Evolutionary conservation across 2,329 filamentous ascomycete genomes (phyloP), one percentile per base, ranked within the genome.

Genomic region (Phialemoniopsis sp.): DNA sequence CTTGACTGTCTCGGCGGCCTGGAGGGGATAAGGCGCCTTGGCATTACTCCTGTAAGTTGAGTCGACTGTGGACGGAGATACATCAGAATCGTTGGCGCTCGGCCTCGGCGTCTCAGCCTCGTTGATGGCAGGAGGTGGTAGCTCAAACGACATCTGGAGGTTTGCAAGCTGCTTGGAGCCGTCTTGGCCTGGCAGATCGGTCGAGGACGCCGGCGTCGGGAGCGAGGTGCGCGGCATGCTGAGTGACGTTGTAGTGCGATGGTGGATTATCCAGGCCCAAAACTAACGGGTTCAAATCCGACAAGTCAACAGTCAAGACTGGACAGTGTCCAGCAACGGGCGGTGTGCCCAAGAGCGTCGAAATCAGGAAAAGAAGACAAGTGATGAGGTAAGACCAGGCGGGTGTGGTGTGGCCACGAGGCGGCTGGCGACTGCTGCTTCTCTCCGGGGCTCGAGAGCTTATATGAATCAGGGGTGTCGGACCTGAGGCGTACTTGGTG

Each of bases 181-280:
- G 61, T 85, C 82, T 61, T 87, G 80, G 47, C 80, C 82, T 41
- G 79, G 77, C 58, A 93, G 87, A 56, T 93, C 88, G 37, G 85
- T 85, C 28, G 87, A 91, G 10, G 87, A 86, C 38, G 80, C 82
- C 31, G 88, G 89, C 36, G 88, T 94, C 33, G 85, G 87, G 39
- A 82, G 70, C 40, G 68, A 70, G 33, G 76, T 71, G 42, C 75
- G 80, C 58, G 84, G 78, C 85, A 89, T 89, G 46, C 59, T 47
- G 36, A 15, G 29, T 16, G 10, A 9, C n/a, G n/a, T 18, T 21
- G 13, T 29, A 29, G 13, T 17, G 21, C 4, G 15, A 36, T 15
- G 32, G 7, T 7, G 17, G 13, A 12, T 26, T 6, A 18, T n/a
- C 29, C 6, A 37, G 21, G 6, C 21, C 21, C 6, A 26, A 10